Evolutionary conservation across 2,329 filamentous ascomycete genomes (phyloP), one percentile per base, ranked within the genome.

Genomic region (Fusarium haematococcum): DNA sequence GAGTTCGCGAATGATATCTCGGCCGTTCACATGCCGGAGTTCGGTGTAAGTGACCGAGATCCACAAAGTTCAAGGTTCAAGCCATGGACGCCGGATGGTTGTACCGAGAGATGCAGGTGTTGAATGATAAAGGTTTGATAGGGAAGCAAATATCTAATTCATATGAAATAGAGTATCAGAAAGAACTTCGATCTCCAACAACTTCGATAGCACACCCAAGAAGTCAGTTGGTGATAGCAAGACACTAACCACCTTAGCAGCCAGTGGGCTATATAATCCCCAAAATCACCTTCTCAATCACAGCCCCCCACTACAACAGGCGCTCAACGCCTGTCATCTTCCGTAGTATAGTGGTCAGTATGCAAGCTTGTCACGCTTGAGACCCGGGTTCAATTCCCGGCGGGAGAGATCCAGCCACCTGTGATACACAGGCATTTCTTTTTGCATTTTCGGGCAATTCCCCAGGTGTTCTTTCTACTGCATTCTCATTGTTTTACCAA

Each of bases 301-400:
- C 33, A 52, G 9, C 18, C 37, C 61, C 61, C 18, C 50, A 58
- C 62, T 64, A 64, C 62, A 64, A 25, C 62, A 48, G 62, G 62
- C 27, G 62, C 23, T 45, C 62, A 58, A 64, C 62, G 37, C 50
- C 27, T 64, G 62, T 6, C 62, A 64, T 64, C 62, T 64, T 64
- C 62, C 62, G 62, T 64, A 64, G 62, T 64, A 64, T 64, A 64
- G 62, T 64, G 61, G 61, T 64, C 61, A 64, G 61, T 64, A 64
- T 64, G 61, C 61, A 57, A 64, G 61, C 61, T 65, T 65, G 62
- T 65, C 62, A 65, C 62, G 62, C 62, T 65, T 48, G 62, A 65
- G 62, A 65, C 62, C 62, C 62, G 62, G 62, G 62, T 65, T 65
- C 62, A 65, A 65, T 65, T 65, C 62, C 62, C 62, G 62, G 62